A percentile compares a stretch with the other conserved stretches of the same genome.
Conservation (phyloP, 768 basidiomycete genomes). For the Tulasnella sp. region DNA sequence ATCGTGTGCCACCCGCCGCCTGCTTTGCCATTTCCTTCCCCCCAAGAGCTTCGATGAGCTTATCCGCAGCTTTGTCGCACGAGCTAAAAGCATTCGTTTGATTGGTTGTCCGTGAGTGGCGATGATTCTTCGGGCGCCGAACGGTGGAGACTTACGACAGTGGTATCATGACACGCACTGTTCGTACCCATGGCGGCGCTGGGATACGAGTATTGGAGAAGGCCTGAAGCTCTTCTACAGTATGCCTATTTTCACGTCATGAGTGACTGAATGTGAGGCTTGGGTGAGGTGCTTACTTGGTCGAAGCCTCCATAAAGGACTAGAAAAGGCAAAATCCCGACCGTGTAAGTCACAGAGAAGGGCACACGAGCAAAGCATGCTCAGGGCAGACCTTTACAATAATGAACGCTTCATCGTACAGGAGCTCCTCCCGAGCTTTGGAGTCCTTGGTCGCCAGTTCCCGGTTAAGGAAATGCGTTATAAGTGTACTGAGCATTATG, state of each 20-base stretch:
- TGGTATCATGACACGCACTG: conserved; percentile 46
- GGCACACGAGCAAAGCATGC: not conserved
- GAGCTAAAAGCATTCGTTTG: conserved; percentile 42
- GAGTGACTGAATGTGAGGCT: conserved; percentile 38
- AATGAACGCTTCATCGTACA: conserved; percentile 44
- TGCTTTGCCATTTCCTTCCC: conserved; percentile 70
- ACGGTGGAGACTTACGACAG: conserved; percentile 34
- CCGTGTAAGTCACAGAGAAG: not conserved
- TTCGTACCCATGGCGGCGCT: conserved; percentile 45
- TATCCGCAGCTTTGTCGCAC: conserved; percentile 44
- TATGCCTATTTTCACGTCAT: conserved; percentile 42
- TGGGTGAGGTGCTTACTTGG: conserved; percentile 36
- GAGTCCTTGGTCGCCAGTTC: conserved; percentile 40
- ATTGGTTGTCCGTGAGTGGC: conserved; percentile 38
- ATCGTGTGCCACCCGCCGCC: conserved; percentile 86
- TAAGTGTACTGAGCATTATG: conserved; percentile 40
- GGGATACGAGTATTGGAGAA: conserved; percentile 46
- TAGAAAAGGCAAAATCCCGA: not conserved
- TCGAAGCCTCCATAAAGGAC: conserved; percentile 47
- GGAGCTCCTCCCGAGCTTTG: conserved; percentile 45
- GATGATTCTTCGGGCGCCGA: conserved; percentile 34
- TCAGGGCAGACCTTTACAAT: conserved; percentile 32
- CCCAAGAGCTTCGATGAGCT: conserved; percentile 77
- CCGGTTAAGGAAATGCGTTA: conserved; percentile 45
- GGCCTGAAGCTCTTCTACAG: conserved; percentile 45